Conservation (phyloP, 805 yeast species). For the Saccharomycopsis sp. region DNA sequence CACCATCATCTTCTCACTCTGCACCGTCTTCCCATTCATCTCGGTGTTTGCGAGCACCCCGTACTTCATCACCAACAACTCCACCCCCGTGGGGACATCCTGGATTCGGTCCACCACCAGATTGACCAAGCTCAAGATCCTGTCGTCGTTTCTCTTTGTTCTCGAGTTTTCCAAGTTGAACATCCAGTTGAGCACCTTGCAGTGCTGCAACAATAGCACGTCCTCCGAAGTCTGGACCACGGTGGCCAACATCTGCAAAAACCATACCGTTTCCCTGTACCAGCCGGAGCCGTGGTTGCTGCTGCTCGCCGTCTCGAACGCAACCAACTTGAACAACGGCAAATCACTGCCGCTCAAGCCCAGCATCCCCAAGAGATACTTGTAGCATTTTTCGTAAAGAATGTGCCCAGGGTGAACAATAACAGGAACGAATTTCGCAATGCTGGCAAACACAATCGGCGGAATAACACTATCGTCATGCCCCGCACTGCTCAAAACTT, state of each 20-base stretch:
- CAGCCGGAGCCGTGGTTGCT: constrained; percentile 37
- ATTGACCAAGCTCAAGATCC: constrained; percentile 33
- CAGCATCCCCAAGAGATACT: constrained; percentile 50
- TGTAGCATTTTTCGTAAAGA: constrained; percentile 60
- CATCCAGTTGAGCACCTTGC: constrained; percentile 59
- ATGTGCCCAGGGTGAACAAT: constrained; percentile 63
- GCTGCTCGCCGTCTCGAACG: constrained; percentile 27
- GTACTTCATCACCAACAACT: constrained; percentile 48
- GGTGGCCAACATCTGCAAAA: constrained; percentile 38
- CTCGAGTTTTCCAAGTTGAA: constrained; percentile 47
- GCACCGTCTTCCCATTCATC: constrained; percentile 15
- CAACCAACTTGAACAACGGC: constrained; percentile 37
- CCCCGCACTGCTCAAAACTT: constrained; percentile 30
- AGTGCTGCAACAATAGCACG: constrained; percentile 40
- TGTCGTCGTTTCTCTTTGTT: constrained; percentile 33
- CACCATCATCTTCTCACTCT: constrained; percentile 28
- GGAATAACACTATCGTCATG: constrained; percentile 22
- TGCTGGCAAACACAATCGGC: constrained; percentile 43
- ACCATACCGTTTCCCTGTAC: constrained; percentile 59
- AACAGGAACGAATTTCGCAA: constrained; percentile 49
- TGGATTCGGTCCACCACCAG: constrained; percentile 40
- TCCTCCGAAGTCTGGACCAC: constrained; percentile 44
- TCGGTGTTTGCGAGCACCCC: constrained; percentile 32
- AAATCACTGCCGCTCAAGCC: constrained; percentile 33
- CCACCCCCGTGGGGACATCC: constrained; percentile 48